phyloP scores from a whole-genome alignment of 768 basidiomycete species.

The Pleurotus ostreatus region DNA sequence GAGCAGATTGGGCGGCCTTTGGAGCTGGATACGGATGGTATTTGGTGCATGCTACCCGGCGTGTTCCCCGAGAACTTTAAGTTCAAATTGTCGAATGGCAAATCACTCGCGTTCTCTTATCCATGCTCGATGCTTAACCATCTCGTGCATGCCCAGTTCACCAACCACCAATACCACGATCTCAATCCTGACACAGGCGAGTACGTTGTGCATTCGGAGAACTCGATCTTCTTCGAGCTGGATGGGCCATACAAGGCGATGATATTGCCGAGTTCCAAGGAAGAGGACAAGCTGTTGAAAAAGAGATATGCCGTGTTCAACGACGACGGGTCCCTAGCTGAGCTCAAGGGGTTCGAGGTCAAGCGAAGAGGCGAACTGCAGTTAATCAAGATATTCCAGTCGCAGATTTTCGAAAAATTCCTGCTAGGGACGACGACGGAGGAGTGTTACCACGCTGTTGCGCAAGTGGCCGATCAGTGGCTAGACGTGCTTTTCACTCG shows the following conservation, averaged over 20 bases:
- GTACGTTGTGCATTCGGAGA: slow-evolving; percentile 87
- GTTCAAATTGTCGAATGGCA: slow-evolving; percentile 86
- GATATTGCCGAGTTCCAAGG: slow-evolving; percentile 98
- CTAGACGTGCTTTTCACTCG: slow-evolving; percentile 89
- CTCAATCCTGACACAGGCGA: slow-evolving; percentile 80
- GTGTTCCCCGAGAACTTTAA: slow-evolving; percentile 98
- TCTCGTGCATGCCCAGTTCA: slow-evolving; percentile 91
- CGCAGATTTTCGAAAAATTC: slow-evolving; percentile 97
- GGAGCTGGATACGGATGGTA: slow-evolving; percentile 97
- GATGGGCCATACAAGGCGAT: slow-evolving; percentile 99
- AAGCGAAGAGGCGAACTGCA: slow-evolving; percentile 97
- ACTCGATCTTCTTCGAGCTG: slow-evolving; percentile 99
- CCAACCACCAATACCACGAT: slow-evolving; percentile 97
- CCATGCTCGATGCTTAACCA: slow-evolving; percentile 99
- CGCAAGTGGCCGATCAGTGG: slow-evolving; percentile 94
- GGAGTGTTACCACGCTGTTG: slow-evolving; percentile 94
- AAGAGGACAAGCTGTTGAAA: slow-evolving; percentile 97
- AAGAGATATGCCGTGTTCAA: slow-evolving; percentile 99
- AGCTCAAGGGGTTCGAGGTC: slow-evolving; percentile 98
- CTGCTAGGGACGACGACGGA: slow-evolving; percentile 88
- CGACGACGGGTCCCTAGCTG: slow-evolving; percentile 94
- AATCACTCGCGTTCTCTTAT: slow-evolving; percentile 86
- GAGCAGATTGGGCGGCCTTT: slow-evolving; percentile 97
- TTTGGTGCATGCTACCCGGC: slow-evolving; percentile 99
- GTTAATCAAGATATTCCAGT: slow-evolving; percentile 99